Evolutionary conservation across 257 asterid genomes (phyloP).

Genomic region (Solanum rostratum): DNA sequence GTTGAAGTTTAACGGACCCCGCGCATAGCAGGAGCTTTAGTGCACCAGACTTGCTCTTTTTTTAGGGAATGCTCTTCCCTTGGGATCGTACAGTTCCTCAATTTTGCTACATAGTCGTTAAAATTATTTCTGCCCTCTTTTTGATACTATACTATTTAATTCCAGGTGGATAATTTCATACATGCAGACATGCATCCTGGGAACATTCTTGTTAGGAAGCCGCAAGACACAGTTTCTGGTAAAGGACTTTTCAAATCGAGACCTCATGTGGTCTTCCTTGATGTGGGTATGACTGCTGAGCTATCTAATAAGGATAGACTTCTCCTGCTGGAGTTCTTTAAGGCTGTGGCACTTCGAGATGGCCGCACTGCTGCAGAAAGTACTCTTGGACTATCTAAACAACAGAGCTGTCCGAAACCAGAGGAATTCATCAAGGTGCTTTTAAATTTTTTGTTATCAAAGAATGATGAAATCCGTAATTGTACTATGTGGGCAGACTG

Average conservation of each 20-base stretch:
- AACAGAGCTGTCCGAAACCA: constrained; percentile 77
- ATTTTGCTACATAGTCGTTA: not conserved
- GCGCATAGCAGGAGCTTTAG: too few species aligned
- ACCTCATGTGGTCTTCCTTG: constrained; percentile 85
- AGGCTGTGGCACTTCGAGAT: constrained; percentile 86
- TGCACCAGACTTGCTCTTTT: not conserved
- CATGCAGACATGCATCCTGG: constrained; percentile 99
- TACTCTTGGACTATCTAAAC: constrained; percentile 66
- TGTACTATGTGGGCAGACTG: not conserved
- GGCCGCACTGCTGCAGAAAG: constrained; percentile 80
- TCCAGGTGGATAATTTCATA: constrained; percentile 82
- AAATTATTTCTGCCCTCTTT: not conserved
- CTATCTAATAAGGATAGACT: constrained; percentile 63
- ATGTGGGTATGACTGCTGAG: constrained; percentile 97
- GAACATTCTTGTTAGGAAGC: constrained; percentile 70
- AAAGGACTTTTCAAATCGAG: constrained; percentile 49
- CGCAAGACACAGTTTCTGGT: constrained; percentile 23
- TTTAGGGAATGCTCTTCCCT: not conserved
- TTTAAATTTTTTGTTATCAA: constrained; percentile 2
- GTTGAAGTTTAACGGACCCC: not conserved
- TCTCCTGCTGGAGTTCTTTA: constrained; percentile 67
- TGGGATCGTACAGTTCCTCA: not conserved
- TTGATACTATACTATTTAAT: not conserved
- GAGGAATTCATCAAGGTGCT: constrained; percentile 65
- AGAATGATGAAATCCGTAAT: not conserved